Conservation (phyloP, 768 basidiomycete genomes). For the Pisolithus microcarpus region DNA sequence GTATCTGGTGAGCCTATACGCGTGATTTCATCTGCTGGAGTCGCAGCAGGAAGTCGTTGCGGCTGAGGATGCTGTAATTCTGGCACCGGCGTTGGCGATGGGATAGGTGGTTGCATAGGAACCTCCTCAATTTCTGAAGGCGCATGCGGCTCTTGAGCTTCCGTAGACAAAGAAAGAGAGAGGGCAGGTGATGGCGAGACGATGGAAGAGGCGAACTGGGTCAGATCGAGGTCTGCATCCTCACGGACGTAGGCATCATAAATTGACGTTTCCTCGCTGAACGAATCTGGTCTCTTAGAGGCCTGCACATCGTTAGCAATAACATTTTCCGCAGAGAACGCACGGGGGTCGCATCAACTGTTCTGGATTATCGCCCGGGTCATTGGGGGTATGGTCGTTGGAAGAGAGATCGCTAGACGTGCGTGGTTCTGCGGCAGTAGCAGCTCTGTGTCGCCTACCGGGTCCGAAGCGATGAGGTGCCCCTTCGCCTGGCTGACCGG, state of each 20-base stretch:
- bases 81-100: constrained; percentile 28
- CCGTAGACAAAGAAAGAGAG: constrained; percentile 19
- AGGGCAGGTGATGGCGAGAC: constrained; percentile 14
- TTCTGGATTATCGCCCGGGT: constrained; percentile 52
- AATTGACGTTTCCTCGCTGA: constrained; percentile 74
- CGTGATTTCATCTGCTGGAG: constrained; percentile 29
- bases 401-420: constrained; percentile 68
- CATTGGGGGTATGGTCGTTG: constrained; percentile 37
- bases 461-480: constrained; percentile 77
- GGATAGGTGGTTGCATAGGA: constrained; percentile 22
- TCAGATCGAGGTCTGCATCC: constrained; percentile 41
- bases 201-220: constrained; percentile 15
- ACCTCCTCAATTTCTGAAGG: constrained; percentile 3
- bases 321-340: constrained; percentile 33
- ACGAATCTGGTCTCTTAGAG: constrained; percentile 56
- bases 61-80: constrained; percentile 64
- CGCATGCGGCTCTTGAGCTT: constrained; percentile 4
- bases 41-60: constrained; percentile 37
- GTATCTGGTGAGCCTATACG: constrained; percentile 57
- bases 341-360: constrained; percentile 28
- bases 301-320: constrained; percentile 26
- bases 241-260: constrained; percentile 73
- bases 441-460: constrained; percentile 23
- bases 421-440: constrained; percentile 36
- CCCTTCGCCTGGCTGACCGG: constrained; percentile 65